Base-by-base conservation (phyloP, 805 yeast species). In the Candida nemodendra region DNA sequence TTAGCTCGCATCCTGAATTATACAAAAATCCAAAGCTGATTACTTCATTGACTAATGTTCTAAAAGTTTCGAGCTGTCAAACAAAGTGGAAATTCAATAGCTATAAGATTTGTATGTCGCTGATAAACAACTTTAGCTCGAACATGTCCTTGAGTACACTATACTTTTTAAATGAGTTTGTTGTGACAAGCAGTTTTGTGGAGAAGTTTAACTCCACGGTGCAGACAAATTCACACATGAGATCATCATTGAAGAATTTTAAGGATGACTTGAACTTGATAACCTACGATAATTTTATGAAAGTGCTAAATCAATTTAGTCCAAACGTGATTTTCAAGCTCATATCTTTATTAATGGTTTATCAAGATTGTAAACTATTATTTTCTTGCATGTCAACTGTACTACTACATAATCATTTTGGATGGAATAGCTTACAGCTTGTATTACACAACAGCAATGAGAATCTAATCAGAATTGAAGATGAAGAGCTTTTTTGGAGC, bases 381-480 rank as follows among this genome's bases (percentile, higher is more conserved):
- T 56, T 65, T 18, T 60, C 78, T 0, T 51, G 72, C 14, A 46
- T 66, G 4, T 37, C 71, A 24, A 66, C 69, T 17, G 57, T 75
- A 4, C 48, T 74, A 19, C 56, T 69, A 29, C 71, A 75, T 43
- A 69, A 72, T 51, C 80, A 76, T 54, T 74, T 69, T 54, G 81
- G 81, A 2, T 76, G 64, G 64, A 56, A 54, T 34, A 57, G 45
- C 37, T 35, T 62, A n/a, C 64, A 61, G 31, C 38, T 54, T 22
- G 48, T 57, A 4, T 31, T 57, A 5, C 47, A 47, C 38, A 46
- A 38, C 29, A 21, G 32, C 25, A 25, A 30, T 27, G 52, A 23
- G 32, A 46, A 38, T 17, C 34, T 34, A 33, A 47, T 45, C 30
- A 45, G 33, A 32, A 41, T 48, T 12, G 52, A 50, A 19, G 57